Evolutionary conservation across 208 protist genomes (phyloP).

Genomic region (Crithidia expoeki): DNA sequence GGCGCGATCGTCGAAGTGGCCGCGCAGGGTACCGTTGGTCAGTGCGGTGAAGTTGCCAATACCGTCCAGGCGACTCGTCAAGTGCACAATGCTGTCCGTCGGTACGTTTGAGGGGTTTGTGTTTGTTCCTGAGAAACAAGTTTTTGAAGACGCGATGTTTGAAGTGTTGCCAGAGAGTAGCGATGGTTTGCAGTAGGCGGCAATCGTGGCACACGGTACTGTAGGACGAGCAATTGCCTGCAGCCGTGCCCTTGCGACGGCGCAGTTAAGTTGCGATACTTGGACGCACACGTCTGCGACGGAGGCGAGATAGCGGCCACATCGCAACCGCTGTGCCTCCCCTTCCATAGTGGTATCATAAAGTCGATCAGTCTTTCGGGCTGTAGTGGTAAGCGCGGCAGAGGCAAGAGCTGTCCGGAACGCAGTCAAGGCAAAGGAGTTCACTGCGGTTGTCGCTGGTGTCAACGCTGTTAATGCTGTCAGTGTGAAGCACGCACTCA

Average conservation of each 20-base stretch:
- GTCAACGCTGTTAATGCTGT: neutral
- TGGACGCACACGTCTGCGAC: slow-evolving; percentile 44
- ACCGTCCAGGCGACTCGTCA: slow-evolving; percentile 73
- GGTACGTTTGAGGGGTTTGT: neutral
- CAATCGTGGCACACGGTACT: neutral
- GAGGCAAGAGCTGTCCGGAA: no score
- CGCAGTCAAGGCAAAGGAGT: no score
- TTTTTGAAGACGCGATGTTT: neutral
- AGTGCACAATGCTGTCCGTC: slow-evolving; percentile 46
- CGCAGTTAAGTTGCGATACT: slow-evolving; percentile 52
- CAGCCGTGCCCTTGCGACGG: slow-evolving; percentile 24
- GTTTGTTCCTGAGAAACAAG: no score
- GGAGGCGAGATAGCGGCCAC: slow-evolving; percentile 33
- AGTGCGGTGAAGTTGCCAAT: slow-evolving; percentile 81
- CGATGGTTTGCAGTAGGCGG: neutral
- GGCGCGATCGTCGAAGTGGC: slow-evolving; percentile 82
- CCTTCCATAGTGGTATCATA: neutral
- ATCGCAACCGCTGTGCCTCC: slow-evolving; percentile 4
- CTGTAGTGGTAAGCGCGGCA: neutral
- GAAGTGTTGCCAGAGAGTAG: neutral
- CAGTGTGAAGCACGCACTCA: neutral
- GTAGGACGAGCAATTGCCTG: neutral
- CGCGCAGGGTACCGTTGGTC: slow-evolving; percentile 80
- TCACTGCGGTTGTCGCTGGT: neutral
- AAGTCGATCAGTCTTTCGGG: neutral